A percentile compares a stretch with the other conserved stretches of the same genome.
Conservation (phyloP, 345 rosid genomes). For the Geranium brycei region DNA sequence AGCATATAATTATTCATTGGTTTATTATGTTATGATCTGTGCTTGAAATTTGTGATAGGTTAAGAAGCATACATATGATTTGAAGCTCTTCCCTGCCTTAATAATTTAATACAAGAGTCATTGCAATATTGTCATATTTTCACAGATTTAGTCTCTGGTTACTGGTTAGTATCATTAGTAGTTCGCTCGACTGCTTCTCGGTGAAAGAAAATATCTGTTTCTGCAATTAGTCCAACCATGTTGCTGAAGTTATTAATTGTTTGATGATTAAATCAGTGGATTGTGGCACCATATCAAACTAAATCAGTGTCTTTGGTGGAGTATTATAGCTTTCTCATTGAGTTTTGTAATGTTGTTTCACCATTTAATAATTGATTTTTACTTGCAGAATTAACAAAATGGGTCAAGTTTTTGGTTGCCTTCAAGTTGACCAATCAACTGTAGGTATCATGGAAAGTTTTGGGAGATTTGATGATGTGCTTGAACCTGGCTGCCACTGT, state of each 20-base stretch:
- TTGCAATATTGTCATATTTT: no score
- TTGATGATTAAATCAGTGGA: neutral
- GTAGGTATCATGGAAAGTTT: constrained; percentile 59
- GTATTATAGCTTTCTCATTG: neutral
- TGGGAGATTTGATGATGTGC: constrained; percentile 64
- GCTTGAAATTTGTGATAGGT: no score
- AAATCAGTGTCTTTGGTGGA: neutral
- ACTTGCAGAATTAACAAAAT: constrained; percentile 12
- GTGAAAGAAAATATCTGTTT: neutral
- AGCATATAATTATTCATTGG: no score
- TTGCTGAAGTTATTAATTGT: neutral
- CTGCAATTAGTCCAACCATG: neutral
- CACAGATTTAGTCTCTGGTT: no score
- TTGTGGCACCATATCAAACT: neutral
- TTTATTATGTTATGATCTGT: no score
- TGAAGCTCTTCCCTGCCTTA: no score
- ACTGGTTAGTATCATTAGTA: neutral
- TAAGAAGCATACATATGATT: no score
- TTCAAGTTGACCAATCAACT: constrained; percentile 68
- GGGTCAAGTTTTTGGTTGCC: constrained; percentile 45
- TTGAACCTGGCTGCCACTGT: constrained; percentile 71
- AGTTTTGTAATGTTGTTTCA: neutral
- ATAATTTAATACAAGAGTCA: no score
- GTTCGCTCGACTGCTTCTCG: neutral
- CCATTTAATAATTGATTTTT: neutral